A percentile compares a stretch with the other conserved stretches of the same genome.
Evolutionary conservation across 371 early-diverging fungal genomes (phyloP).

Genomic region (Coemansia sp.): DNA sequence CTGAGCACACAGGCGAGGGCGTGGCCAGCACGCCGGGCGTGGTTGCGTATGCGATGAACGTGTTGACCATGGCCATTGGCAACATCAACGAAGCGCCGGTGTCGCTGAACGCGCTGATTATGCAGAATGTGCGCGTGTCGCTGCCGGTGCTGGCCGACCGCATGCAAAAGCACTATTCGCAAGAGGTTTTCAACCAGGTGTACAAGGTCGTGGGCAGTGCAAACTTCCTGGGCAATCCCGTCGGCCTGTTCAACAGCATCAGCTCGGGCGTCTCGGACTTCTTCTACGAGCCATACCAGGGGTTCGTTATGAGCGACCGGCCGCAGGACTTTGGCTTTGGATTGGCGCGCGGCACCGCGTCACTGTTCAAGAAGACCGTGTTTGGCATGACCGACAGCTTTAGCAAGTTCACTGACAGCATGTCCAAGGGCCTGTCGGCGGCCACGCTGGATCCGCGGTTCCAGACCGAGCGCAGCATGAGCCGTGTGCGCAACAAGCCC

Average conservation of each 20-base stretch:
- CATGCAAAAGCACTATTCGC: slow-evolving; percentile 82
- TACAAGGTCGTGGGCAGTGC: slow-evolving; percentile 95
- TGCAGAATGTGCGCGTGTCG: slow-evolving; percentile 86
- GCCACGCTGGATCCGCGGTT: slow-evolving; percentile 94
- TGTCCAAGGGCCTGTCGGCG: slow-evolving; percentile 94
- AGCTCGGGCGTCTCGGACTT: slow-evolving; percentile 94
- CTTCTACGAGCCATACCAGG: slow-evolving; percentile 98
- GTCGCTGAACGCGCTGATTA: slow-evolving; percentile 84
- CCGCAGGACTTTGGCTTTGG: slow-evolving; percentile 96
- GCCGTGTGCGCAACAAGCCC: slow-evolving; percentile 84
- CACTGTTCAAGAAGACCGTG: slow-evolving; percentile 92
- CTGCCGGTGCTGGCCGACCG: slow-evolving; percentile 74
- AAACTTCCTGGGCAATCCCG: slow-evolving; percentile 97
- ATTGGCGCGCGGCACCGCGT: slow-evolving; percentile 88
- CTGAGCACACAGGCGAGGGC: slow-evolving; percentile 37
- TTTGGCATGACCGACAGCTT: slow-evolving; percentile 95
- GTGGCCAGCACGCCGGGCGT: slow-evolving; percentile 38
- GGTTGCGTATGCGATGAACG: slow-evolving; percentile 66
- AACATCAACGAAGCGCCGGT: slow-evolving; percentile 94
- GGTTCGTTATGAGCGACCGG: slow-evolving; percentile 90
- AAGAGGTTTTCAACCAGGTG: slow-evolving; percentile 87
- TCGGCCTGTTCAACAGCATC: slow-evolving; percentile 93
- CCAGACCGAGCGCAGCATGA: slow-evolving; percentile 81
- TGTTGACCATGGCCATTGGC: slow-evolving; percentile 95
- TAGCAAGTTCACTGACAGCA: slow-evolving; percentile 91